Conservation (phyloP, 306 rosid species). For the Sicyos edulis region DNA sequence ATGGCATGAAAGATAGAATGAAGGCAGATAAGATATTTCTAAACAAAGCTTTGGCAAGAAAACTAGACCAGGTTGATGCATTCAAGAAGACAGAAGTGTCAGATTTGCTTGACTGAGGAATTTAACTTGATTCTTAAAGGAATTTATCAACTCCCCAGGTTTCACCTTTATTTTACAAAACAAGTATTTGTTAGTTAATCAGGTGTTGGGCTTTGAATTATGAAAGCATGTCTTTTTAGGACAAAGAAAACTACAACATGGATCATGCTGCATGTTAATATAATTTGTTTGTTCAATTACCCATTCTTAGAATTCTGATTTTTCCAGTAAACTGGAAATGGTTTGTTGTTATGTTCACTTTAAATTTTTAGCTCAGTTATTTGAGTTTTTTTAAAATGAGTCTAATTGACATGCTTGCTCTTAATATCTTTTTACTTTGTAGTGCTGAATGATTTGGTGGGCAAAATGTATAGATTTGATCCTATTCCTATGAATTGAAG, state of each 20-base stretch:
- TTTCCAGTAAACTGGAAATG: background rate
- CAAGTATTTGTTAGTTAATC: background rate
- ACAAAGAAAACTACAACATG: background rate
- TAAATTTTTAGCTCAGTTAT: too few species aligned
- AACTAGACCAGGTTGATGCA: slow-evolving; percentile 48
- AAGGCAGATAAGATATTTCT: slow-evolving; percentile 55
- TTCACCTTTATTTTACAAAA: background rate
- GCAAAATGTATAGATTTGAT: too few species aligned
- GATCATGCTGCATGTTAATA: background rate
- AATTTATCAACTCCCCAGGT: background rate
- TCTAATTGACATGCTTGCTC: too few species aligned
- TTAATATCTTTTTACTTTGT: too few species aligned
- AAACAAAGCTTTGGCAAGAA: slow-evolving; percentile 30
- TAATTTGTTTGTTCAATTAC: background rate
- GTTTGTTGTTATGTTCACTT: background rate
- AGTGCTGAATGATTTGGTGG: too few species aligned
- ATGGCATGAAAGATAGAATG: slow-evolving; percentile 77
- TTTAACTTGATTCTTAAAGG: slow-evolving; percentile 35
- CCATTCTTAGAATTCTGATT: background rate
- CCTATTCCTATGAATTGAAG: too few species aligned
- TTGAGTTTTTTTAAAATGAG: too few species aligned
- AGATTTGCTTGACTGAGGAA: slow-evolving; percentile 64
- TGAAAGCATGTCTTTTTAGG: background rate
- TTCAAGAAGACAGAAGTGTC: slow-evolving; percentile 56
- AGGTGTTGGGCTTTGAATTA: background rate